Percentiles rank a stretch among this genome's conserved stretches.
phyloP scores from a whole-genome alignment of 2,329 filamentous ascomycete species.

The Paradendryphiella salina region DNA sequence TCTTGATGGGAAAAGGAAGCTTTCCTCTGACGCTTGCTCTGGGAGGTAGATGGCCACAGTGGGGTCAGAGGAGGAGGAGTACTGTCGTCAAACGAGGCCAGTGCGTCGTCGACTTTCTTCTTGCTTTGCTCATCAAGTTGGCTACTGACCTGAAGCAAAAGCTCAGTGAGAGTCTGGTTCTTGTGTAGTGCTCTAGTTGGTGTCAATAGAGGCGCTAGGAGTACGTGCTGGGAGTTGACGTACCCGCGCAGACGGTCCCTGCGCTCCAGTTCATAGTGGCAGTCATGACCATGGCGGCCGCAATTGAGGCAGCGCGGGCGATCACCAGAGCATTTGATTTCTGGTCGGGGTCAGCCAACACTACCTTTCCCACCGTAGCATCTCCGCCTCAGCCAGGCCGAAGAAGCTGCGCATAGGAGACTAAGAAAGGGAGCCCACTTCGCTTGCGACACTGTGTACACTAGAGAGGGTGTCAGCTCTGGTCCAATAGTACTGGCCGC shows the following conservation, averaged over 20 bases:
- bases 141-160: conserved; percentile 23
- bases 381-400: neutral
- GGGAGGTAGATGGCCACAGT: neutral
- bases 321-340: conserved; percentile 43
- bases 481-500: neutral
- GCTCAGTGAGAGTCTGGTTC: conserved; percentile 16
- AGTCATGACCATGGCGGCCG: conserved; percentile 26
- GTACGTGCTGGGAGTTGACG: neutral
- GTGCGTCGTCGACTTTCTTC: conserved; percentile 15
- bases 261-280: conserved; percentile 40
- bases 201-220: neutral
- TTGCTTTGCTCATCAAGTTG: conserved; percentile 15
- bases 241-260: conserved; percentile 41
- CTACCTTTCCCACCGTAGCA: neutral
- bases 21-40: conserved; percentile 12
- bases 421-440: conserved; percentile 14
- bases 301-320: conserved; percentile 42
- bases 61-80: conserved; percentile 2
- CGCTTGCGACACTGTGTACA: conserved; percentile 25
- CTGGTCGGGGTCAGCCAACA: conserved; percentile 16
- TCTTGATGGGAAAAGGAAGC: neutral
- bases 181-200: conserved; percentile 15
- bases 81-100: conserved; percentile 16
- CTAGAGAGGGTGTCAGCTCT: conserved; percentile 8
- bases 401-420: neutral